Conservation (phyloP, 257 asterid species). For the Solanum commersonii region DNA sequence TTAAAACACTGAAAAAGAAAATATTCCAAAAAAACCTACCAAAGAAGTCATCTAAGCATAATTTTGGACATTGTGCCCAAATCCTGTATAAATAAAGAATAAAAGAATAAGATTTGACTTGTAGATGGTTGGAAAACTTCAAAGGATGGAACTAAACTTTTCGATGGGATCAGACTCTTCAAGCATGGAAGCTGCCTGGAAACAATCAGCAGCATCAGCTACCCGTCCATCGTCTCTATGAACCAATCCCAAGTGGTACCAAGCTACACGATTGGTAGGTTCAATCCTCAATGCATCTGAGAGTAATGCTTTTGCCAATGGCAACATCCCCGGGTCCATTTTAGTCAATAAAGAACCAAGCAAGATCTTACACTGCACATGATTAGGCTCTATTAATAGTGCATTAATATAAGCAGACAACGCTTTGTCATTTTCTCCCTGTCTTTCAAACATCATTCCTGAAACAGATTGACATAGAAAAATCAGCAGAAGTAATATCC, state of each 20-base stretch:
- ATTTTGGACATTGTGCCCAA: not conserved
- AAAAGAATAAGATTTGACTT: conserved; percentile 37
- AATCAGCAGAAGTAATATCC: not conserved
- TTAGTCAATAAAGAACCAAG: conserved; percentile 46
- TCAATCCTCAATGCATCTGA: conserved; percentile 84
- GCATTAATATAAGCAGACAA: conserved; percentile 57
- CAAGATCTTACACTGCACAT: conserved; percentile 75
- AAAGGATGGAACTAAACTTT: conserved; percentile 60
- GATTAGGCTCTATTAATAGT: conserved; percentile 65
- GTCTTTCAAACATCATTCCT: conserved; percentile 73
- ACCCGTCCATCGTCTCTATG: conserved; percentile 79
- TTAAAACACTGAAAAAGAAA: not conserved
- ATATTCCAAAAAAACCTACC: not conserved
- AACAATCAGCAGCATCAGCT: conserved; percentile 90
- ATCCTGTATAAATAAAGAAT: conserved; percentile 32
- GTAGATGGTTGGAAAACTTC: conserved; percentile 6
- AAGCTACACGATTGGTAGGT: conserved; percentile 78
- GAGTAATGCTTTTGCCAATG: conserved; percentile 70
- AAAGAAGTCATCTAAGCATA: not conserved
- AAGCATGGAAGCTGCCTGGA: conserved; percentile 95
- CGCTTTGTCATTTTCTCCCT: conserved; percentile 50
- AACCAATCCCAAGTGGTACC: conserved; percentile 82
- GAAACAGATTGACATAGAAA: not conserved
- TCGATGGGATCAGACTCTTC: conserved; percentile 87
- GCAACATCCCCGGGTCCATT: conserved; percentile 64